Evolutionary conservation across 1,284 basidiomycete genomes (phyloP), one percentile per base, ranked within the genome.

Genomic region (Cryptococcus sp.): DNA sequence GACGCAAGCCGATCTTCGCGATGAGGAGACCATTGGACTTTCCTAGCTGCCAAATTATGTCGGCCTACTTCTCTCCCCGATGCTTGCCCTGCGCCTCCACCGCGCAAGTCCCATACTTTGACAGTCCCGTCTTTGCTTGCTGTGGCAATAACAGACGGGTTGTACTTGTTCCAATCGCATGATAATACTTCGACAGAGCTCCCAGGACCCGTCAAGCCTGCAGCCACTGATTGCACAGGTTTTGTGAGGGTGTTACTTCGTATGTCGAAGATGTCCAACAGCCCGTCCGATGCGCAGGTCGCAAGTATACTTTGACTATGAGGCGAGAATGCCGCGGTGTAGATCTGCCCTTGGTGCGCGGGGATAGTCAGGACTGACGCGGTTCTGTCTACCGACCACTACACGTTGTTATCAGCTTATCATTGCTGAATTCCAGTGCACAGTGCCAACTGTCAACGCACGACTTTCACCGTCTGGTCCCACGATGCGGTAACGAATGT

Each of bases 391-490:
- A 91, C 89, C 22, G 85, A 86, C 95, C 95, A 98, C 92, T 95
- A 65, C 3, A 34, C 29, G 8, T 34, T 34, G 29, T 34, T 34
- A 34, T 34, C 3, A 34, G 29, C 29, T 34, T 34, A 7, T 10
- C 29, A 34, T 4, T 34, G n/a, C 29, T 43, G 15, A 43, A 26
- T 11, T 37, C 2, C n/a, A 37, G 11, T 38, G 5, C 40, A 54
- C 37, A 54, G 34, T 19, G 39, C 19, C 26, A 44, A 15, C 11
- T n/a, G 39, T n/a, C 1, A 13, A 81, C 89, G 55, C 68, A 93
- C 93, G 43, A 97, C 74, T 78, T 96, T 94, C 40, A 95, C 84
- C 3, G 83, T 86, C 29, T 91, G 91, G 73, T 99, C 95, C 95
- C 95, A 98, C 22, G 89, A 91, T 1, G 88, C 85, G 2, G 91